Percentiles rank a stretch among this genome's conserved stretches.
phyloP scores from a whole-genome alignment of 306 rosid genomes.

The Lithocarpus polystachyus region DNA sequence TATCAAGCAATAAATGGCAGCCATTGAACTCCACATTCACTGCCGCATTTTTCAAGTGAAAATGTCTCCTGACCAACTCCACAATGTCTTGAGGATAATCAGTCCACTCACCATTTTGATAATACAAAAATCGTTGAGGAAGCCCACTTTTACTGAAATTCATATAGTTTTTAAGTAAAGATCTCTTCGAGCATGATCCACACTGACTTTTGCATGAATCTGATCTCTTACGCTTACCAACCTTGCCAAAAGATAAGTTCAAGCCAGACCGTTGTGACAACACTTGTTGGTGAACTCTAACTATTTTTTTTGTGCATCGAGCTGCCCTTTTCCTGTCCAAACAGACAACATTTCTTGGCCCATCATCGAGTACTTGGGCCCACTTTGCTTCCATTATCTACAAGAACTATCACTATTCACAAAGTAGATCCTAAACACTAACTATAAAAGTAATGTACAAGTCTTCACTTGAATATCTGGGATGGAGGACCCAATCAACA shows the following conservation, averaged over 20 bases:
- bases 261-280: slow-evolving; percentile 27
- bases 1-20: slow-evolving; percentile 55
- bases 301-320: slow-evolving; percentile 29
- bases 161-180: slow-evolving; percentile 47
- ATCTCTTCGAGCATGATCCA: slow-evolving; percentile 30
- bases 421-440: slow-evolving; percentile 44
- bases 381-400: slow-evolving; percentile 57
- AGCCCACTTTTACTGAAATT: slow-evolving; percentile 67
- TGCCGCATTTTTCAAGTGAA: slow-evolving; percentile 57
- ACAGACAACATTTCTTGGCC: slow-evolving; percentile 22
- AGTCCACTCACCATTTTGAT: slow-evolving; percentile 65
- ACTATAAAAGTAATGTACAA: slow-evolving; percentile 26
- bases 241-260: slow-evolving; percentile 17
- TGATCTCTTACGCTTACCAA: slow-evolving; percentile 49
- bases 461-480: slow-evolving; percentile 9
- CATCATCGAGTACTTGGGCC: slow-evolving; percentile 60
- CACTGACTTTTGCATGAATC: slow-evolving; percentile 25
- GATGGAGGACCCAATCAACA: neutral
- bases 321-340: slow-evolving; percentile 56
- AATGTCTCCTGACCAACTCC: slow-evolving; percentile 57
- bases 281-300: slow-evolving; percentile 33
- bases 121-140: slow-evolving; percentile 73
- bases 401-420: slow-evolving; percentile 51
- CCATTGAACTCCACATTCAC: slow-evolving; percentile 62
- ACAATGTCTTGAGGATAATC: slow-evolving; percentile 61